Evolutionary conservation across 1,284 basidiomycete genomes (phyloP).

Genomic region (Irpex rosettiformis): DNA sequence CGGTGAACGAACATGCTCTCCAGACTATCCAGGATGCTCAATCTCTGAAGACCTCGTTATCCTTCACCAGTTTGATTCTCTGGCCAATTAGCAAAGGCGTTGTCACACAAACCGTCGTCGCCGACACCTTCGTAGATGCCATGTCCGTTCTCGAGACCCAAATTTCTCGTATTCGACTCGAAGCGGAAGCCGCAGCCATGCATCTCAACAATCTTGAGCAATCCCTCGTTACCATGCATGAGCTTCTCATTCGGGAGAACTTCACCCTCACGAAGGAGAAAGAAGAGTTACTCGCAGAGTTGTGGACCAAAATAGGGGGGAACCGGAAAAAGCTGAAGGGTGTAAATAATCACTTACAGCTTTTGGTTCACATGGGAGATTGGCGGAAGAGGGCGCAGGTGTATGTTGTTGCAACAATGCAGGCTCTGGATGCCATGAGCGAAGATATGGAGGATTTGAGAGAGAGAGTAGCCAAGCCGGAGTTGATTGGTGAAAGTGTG

Average conservation of each 20-base stretch:
- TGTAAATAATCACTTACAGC: constrained; percentile 44
- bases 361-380: constrained; percentile 50
- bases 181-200: constrained; percentile 52
- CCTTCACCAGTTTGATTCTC: neutral
- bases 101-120: constrained; percentile 40
- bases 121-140: constrained; percentile 51
- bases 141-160: constrained; percentile 55
- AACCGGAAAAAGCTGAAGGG: constrained; percentile 45
- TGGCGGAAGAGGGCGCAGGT: constrained; percentile 58
- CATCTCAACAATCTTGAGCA: constrained; percentile 61
- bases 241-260: constrained; percentile 56
- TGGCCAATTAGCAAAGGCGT: constrained; percentile 38
- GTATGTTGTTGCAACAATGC: constrained; percentile 60
- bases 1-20: constrained; percentile 66
- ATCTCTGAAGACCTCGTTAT: constrained; percentile 6
- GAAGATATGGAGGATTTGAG: constrained; percentile 72
- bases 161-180: constrained; percentile 54
- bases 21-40: constrained; percentile 52
- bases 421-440: constrained; percentile 56
- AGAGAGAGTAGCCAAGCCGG: constrained; percentile 62
- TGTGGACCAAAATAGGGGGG: constrained; percentile 68
- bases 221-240: constrained; percentile 50
- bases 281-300: constrained; percentile 52
- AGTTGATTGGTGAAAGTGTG: constrained; percentile 51
- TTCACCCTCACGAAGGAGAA: constrained; percentile 38